phyloP scores from a whole-genome alignment of 805 yeast genomes.

The Metschnikowia aberdeeniae region DNA sequence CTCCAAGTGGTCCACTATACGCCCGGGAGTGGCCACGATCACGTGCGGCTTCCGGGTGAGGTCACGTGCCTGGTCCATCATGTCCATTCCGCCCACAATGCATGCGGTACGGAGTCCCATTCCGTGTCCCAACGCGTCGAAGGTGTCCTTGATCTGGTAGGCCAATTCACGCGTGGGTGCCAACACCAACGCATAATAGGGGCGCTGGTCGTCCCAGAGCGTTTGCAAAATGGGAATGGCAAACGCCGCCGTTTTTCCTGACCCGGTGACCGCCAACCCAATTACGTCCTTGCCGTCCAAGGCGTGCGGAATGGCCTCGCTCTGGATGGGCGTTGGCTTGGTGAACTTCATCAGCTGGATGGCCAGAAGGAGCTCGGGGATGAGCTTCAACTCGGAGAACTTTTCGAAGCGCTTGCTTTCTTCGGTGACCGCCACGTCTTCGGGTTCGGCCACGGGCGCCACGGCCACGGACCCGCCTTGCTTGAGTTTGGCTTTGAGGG shows the following conservation, averaged over 20 bases:
- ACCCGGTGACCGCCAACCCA: conserved; percentile 96
- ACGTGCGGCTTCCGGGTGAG: conserved; percentile 92
- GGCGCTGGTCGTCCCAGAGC: conserved; percentile 82
- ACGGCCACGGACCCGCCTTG: conserved; percentile 1
- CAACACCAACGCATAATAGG: conserved; percentile 83
- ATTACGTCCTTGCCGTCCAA: conserved; percentile 87
- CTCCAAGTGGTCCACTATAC: conserved; percentile 90
- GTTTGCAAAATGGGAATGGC: conserved; percentile 93
- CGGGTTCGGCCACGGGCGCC: conserved; percentile 1
- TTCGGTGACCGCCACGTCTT: conserved; percentile 6
- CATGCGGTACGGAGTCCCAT: conserved; percentile 93
- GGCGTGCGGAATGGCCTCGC: conserved; percentile 87
- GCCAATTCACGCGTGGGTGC: conserved; percentile 87
- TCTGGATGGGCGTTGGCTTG: conserved; percentile 91
- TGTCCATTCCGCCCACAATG: conserved; percentile 96
- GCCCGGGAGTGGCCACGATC: conserved; percentile 93
- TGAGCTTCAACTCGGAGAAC: conserved; percentile 58
- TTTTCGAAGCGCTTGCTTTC: conserved; percentile 26
- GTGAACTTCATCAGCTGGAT: conserved; percentile 68
- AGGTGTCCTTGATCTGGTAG: conserved; percentile 86
- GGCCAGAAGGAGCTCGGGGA: conserved; percentile 78
- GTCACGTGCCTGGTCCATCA: conserved; percentile 96
- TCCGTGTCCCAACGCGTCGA: conserved; percentile 83
- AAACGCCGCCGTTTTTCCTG: conserved; percentile 98
- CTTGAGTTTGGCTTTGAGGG: conserved; percentile 22